Conservation (phyloP, 2,329 filamentous ascomycete species). For the Didymella sp. region DNA sequence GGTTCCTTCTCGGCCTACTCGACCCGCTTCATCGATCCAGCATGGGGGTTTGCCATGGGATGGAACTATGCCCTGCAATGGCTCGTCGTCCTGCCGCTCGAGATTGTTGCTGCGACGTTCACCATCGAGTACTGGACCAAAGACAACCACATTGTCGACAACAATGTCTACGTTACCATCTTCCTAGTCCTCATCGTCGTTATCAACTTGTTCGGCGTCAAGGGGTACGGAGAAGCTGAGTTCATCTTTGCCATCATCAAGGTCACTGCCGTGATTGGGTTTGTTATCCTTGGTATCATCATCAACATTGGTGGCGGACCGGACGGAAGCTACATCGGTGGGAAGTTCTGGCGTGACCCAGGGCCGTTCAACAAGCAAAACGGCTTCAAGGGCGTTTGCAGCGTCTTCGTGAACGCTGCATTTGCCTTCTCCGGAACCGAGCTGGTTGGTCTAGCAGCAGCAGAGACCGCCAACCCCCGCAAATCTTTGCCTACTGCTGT, state of each 20-base stretch:
- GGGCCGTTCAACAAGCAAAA: conserved; percentile 56
- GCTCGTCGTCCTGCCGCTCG: conserved; percentile 49
- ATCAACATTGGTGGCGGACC: conserved; percentile 65
- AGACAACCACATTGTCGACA: conserved; percentile 18
- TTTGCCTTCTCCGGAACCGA: conserved; percentile 70
- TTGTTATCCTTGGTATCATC: conserved; percentile 59
- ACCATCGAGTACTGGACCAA: conserved; percentile 49
- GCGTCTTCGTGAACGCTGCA: conserved; percentile 68
- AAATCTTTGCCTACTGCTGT: conserved; percentile 56
- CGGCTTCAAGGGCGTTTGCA: conserved; percentile 70
- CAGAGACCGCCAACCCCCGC: conserved; percentile 64
- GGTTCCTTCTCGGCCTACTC: conserved; percentile 61
- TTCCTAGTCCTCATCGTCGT: conserved; percentile 49
- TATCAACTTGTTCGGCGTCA: conserved; percentile 39
- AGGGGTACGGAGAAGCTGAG: background rate
- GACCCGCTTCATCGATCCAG: conserved; percentile 57
- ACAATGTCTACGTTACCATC: conserved; percentile 49
- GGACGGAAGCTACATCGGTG: conserved; percentile 56
- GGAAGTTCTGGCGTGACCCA: conserved; percentile 65
- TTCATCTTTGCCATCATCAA: conserved; percentile 52
- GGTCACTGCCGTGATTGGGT: conserved; percentile 52
- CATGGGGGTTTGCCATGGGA: conserved; percentile 51
- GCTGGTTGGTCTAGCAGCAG: conserved; percentile 66
- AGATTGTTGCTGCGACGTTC: conserved; percentile 49
- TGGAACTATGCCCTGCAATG: conserved; percentile 50